A percentile compares a stretch with the other conserved stretches of the same genome.
These are phyloP conservation scores for Miscanthus lutarioriparius DNA, from an alignment of 176 grass and related monocot species.

Conservation along the genomic window DNA sequence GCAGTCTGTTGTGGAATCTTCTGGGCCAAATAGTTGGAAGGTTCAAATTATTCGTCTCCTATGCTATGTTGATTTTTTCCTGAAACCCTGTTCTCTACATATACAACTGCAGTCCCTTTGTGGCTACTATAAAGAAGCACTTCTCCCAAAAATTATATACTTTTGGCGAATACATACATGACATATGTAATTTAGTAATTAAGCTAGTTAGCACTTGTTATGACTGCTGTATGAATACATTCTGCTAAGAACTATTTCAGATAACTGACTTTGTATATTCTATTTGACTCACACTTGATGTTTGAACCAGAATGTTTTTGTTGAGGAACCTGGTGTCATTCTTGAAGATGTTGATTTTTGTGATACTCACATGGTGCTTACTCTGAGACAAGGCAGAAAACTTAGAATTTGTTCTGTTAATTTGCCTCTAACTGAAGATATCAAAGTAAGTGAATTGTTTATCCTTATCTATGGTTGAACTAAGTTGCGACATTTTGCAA, in stretches of 20 bases:
- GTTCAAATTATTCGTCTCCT: constrained; percentile 36
- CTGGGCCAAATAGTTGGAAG: constrained; percentile 81
- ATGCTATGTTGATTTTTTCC: constrained; percentile 3
- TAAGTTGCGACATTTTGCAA: constrained; percentile 9
- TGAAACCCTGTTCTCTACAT: constrained; percentile 27
- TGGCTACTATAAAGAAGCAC: background rate
- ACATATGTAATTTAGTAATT: background rate
- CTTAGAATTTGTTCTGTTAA: constrained; percentile 71
- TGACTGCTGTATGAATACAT: background rate
- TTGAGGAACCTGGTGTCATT: constrained; percentile 57
- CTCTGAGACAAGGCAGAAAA: constrained; percentile 67
- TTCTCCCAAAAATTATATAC: background rate
- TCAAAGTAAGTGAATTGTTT: constrained; percentile 51
- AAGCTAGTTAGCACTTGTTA: background rate
- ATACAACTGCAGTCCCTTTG: constrained; percentile 12
- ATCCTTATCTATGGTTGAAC: constrained; percentile 7
- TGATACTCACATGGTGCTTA: constrained; percentile 87
- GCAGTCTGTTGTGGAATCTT: constrained; percentile 51
- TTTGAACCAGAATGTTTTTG: constrained; percentile 58
- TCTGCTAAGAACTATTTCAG: background rate
- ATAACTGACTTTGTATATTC: background rate
- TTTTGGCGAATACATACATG: background rate
- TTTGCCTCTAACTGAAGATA: constrained; percentile 57
- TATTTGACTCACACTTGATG: constrained; percentile 34
- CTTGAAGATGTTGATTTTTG: constrained; percentile 93